Percentiles rank a stretch among this genome's conserved stretches.
Conservation (phyloP, 108 stramenopile genomes). For the Fragilariopsis cylindrus region DNA sequence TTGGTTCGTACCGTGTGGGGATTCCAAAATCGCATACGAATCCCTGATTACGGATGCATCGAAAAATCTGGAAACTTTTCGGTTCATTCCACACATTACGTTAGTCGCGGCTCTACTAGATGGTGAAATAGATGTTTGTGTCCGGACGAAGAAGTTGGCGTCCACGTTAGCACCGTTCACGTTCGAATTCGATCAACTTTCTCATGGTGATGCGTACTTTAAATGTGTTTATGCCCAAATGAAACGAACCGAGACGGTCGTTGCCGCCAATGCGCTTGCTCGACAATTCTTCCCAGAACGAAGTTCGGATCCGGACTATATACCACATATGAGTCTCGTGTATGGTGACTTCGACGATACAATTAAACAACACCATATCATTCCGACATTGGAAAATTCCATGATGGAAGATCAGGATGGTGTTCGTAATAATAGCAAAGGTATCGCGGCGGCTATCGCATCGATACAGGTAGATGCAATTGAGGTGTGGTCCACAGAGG, state of each 20-base stretch:
- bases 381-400: neutral
- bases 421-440: neutral
- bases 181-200: constrained; percentile 12
- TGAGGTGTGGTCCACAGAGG: constrained; percentile 32
- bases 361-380: constrained; percentile 1
- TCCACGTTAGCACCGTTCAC: constrained; percentile 10
- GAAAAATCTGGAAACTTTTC: constrained; percentile 15
- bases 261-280: constrained; percentile 19
- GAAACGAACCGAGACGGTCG: neutral
- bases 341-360: constrained; percentile 23
- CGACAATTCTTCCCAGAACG: constrained; percentile 21
- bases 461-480: constrained; percentile 21
- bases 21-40: neutral
- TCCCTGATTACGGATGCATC: constrained; percentile 5
- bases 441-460: neutral
- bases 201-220: constrained; percentile 28
- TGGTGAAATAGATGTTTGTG: constrained; percentile 7
- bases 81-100: constrained; percentile 29
- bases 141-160: constrained; percentile 12
- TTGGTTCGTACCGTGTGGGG: constrained; percentile 20
- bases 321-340: constrained; percentile 27
- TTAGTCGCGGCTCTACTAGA: constrained; percentile 18
- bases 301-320: constrained; percentile 26
- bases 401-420: neutral
- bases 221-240: constrained; percentile 24